These are phyloP conservation scores for Pleurotus giganteus DNA, from an alignment of 768 basidiomycete species.

Conservation along the genomic window DNA sequence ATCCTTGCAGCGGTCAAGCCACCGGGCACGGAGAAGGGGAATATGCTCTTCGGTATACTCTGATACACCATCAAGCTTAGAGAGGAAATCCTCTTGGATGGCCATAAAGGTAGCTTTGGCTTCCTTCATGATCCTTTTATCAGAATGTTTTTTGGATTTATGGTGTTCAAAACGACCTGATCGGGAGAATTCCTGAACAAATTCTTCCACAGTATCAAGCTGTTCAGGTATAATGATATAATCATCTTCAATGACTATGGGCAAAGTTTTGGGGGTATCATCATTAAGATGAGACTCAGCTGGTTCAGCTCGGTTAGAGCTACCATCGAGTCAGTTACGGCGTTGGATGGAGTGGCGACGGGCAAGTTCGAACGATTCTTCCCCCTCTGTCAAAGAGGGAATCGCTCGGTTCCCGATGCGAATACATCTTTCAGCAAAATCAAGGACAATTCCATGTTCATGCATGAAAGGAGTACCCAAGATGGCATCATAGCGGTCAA, in stretches of 20 bases:
- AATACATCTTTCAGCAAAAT: constrained; percentile 15
- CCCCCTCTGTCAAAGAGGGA: background rate
- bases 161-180: too few relatives aligned
- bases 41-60: background rate
- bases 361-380: background rate
- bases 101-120: constrained; percentile 19
- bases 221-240: background rate
- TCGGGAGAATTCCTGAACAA: background rate
- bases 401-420: background rate
- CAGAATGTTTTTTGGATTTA: background rate
- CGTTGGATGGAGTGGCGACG: background rate
- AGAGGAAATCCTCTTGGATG: constrained; percentile 14
- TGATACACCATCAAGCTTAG: background rate
- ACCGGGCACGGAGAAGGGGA: constrained; percentile 16
- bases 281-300: background rate
- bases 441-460: constrained; percentile 19
- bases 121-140: background rate
- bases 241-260: background rate
- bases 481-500: constrained; percentile 34
- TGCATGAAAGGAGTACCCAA: constrained; percentile 33
- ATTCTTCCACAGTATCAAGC: background rate
- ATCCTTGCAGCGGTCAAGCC: constrained; percentile 19
- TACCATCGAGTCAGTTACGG: background rate
- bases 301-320: background rate
- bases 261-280: background rate